Evolutionary conservation across 202 grass and related monocot species (phyloP), one percentile per base, ranked within the genome.

Genomic region (Carex sylvatica): DNA sequence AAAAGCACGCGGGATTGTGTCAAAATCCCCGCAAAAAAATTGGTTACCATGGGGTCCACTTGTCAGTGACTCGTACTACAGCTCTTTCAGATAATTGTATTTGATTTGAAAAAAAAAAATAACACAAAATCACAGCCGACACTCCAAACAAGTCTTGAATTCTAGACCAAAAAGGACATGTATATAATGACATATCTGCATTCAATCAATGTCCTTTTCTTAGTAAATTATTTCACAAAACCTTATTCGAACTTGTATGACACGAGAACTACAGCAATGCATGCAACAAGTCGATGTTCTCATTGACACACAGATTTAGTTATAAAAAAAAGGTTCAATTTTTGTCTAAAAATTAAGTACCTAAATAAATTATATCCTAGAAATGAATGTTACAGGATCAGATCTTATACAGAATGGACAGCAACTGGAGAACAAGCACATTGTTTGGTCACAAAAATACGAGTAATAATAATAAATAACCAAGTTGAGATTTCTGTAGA

Each of bases 141-240:
- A 14, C n/a, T 9, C 3, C 4, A 65, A 20, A 20, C 19, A 59
- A 59, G 18, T 20, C 5, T 28, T 14, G 23, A 65, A 30, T 13
- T 65, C 11, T 31, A 14, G 6, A 65, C 14, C 15, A 65, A 65
- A 35, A 35, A 23, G 33, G 64, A 66, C 64, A 23, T 66, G 13
- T 73, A 28, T 53, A 52, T 26, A 28, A n/a, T 75, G 49, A 31
- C 51, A 36, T 31, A 20, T 19, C 10, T 55, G 5, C 36, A 13
- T 59, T 77, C 74, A 77, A 77, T 35, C 53, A 55, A 75, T 3
- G 16, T 77, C 74, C 18, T 56, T 59, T 58, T 59, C 52, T 58
- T 19, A 4, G 20, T 3, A 77, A 77, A 77, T 36, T 59, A 35
- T 75, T 44, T 70, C 66, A 10, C 14, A 36, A 1, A 38, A 54